phyloP scores from a whole-genome alignment of 2,329 filamentous ascomycete species.

The Alternaria metachromatica region DNA sequence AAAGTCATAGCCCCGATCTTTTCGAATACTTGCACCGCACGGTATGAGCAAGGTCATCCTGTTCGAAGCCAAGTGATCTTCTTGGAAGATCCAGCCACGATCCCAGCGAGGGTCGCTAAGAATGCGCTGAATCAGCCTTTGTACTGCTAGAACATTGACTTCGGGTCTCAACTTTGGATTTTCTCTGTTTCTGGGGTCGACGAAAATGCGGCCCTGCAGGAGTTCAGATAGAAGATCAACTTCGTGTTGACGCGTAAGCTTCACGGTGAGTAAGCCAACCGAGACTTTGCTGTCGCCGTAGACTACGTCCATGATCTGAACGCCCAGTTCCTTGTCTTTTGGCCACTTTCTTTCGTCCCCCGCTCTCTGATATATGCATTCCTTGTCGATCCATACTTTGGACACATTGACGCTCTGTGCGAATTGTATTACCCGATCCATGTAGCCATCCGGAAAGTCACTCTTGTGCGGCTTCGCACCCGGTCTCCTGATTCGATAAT shows the following conservation, averaged over 20 bases:
- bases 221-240: slow-evolving; percentile 14
- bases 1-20: background rate
- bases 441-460: slow-evolving; percentile 22
- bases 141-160: slow-evolving; percentile 2
- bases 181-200: background rate
- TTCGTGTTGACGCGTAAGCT: slow-evolving; percentile 13
- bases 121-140: slow-evolving; percentile 18
- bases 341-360: slow-evolving; percentile 6
- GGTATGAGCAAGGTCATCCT: slow-evolving; percentile 26
- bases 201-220: slow-evolving; percentile 7
- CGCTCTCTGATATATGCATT: slow-evolving; percentile 26
- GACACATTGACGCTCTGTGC: slow-evolving; percentile 13
- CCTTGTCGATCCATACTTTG: slow-evolving; percentile 27
- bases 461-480: slow-evolving; percentile 10
- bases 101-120: slow-evolving; percentile 26
- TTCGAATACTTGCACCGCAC: background rate
- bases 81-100: slow-evolving; percentile 33
- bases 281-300: slow-evolving; percentile 18
- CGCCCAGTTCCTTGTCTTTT: slow-evolving; percentile 11
- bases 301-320: slow-evolving; percentile 30
- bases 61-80: slow-evolving; percentile 25
- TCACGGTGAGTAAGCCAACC: slow-evolving; percentile 20
- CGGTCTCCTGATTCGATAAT: slow-evolving; percentile 15
- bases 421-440: slow-evolving; percentile 26
- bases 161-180: background rate